Conservation (phyloP, 495 filamentous ascomycete species). For the Lindgomyces ingoldianus region DNA sequence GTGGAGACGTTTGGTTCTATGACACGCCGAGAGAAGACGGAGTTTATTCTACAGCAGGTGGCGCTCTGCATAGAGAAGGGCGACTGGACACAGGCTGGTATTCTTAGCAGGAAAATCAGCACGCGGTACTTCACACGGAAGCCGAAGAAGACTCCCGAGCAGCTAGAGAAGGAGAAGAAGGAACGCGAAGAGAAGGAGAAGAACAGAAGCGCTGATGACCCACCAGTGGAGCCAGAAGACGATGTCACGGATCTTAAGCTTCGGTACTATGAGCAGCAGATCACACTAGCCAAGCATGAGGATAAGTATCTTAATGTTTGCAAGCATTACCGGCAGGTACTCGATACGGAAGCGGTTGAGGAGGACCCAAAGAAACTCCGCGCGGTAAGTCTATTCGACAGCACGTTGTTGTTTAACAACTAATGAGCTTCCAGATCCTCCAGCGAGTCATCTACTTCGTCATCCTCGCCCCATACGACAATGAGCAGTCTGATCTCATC, state of each 20-base stretch:
- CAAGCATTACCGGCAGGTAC: slow-evolving; percentile 93
- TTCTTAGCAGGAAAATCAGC: slow-evolving; percentile 95
- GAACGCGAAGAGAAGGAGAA: slow-evolving; percentile 65
- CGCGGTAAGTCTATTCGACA: slow-evolving; percentile 60
- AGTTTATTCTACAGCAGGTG: slow-evolving; percentile 96
- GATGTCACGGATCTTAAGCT: slow-evolving; percentile 97
- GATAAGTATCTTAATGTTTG: slow-evolving; percentile 94
- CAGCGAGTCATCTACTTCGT: slow-evolving; percentile 96
- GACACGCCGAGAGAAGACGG: slow-evolving; percentile 94
- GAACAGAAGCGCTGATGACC: slow-evolving; percentile 66
- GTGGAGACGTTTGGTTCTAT: slow-evolving; percentile 99
- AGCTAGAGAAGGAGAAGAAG: slow-evolving; percentile 86
- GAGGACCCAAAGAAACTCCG: slow-evolving; percentile 81
- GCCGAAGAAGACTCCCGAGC: slow-evolving; percentile 82
- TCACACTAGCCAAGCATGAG: slow-evolving; percentile 90
- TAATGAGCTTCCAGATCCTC: slow-evolving; percentile 62
- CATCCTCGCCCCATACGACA: slow-evolving; percentile 94
- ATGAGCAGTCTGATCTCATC: slow-evolving; percentile 95
- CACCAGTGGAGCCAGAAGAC: slow-evolving; percentile 74
- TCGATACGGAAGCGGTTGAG: slow-evolving; percentile 93
- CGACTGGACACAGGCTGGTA: slow-evolving; percentile 94
- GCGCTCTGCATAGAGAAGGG: slow-evolving; percentile 90
- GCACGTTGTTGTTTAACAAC: slow-evolving; percentile 9
- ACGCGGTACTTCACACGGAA: slow-evolving; percentile 85
- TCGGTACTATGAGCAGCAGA: slow-evolving; percentile 94